Evolutionary conservation across 1,284 basidiomycete genomes (phyloP).

Genomic region (Tilletia indica): DNA sequence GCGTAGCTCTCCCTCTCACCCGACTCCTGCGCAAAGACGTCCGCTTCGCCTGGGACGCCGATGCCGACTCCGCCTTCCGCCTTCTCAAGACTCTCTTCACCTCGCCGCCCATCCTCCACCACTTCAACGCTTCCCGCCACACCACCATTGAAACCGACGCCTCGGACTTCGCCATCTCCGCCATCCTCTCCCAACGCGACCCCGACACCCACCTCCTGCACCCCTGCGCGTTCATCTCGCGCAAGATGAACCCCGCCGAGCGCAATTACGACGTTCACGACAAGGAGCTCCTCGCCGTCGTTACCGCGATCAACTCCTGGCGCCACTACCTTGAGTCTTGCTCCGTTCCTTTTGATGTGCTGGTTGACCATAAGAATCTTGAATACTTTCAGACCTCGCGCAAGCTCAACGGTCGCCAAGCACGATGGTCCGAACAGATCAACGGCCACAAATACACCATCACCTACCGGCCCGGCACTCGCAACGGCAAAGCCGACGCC

Average conservation of each 20-base stretch:
- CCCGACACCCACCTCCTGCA: not conserved
- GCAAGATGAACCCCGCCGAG: slow-evolving; percentile 30
- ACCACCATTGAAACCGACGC: slow-evolving; percentile 51
- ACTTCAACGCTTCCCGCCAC: slow-evolving; percentile 54
- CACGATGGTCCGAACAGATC: not conserved
- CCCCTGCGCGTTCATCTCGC: slow-evolving; percentile 12
- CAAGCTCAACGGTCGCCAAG: slow-evolving; percentile 2
- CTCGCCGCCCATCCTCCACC: slow-evolving; percentile 54
- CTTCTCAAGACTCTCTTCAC: slow-evolving; percentile 54
- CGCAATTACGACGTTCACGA: too few species aligned
- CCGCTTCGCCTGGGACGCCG: slow-evolving; percentile 36
- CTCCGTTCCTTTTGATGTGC: not conserved
- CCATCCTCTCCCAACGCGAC: not conserved
- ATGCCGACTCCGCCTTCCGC: slow-evolving; percentile 53
- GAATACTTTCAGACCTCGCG: slow-evolving; percentile 22
- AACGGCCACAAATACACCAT: not conserved
- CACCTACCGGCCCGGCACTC: slow-evolving; percentile 1
- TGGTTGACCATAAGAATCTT: slow-evolving; percentile 23
- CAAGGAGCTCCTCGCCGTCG: slow-evolving; percentile 25
- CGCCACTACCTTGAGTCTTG: slow-evolving; percentile 21
- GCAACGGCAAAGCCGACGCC: not conserved
- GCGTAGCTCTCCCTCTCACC: not conserved
- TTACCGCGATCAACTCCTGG: slow-evolving; percentile 9
- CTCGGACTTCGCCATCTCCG: slow-evolving; percentile 25
- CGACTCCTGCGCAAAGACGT: not conserved